Percentiles rank a stretch among this genome's conserved stretches.
These are phyloP conservation scores for Citrullus colocynthis DNA, from an alignment of 306 rosid genomes.

Conservation along the genomic window DNA sequence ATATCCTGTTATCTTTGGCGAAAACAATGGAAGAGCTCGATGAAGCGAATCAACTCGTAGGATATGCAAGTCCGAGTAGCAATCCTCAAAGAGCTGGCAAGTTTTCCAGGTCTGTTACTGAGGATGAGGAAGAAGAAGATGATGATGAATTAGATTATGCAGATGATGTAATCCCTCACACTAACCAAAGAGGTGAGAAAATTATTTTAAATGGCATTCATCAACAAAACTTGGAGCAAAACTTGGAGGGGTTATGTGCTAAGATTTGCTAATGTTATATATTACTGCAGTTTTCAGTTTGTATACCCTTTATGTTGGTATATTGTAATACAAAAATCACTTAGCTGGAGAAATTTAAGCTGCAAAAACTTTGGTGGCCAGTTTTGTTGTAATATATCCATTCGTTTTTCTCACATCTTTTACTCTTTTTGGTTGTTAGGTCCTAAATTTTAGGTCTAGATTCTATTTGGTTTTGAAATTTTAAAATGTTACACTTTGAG, in stretches of 20 bases:
- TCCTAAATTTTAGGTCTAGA: neutral
- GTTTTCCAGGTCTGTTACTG: constrained; percentile 11
- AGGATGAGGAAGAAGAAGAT: constrained; percentile 20
- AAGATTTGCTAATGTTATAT: neutral
- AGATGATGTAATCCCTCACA: constrained; percentile 6
- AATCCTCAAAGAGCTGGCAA: constrained; percentile 16
- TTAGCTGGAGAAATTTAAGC: neutral
- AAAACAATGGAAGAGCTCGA: constrained; percentile 43
- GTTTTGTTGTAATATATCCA: neutral
- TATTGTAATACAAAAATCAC: neutral
- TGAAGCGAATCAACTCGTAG: constrained; percentile 45
- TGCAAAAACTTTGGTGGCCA: neutral
- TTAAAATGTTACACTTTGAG: too few relatives aligned
- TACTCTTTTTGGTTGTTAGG: neutral
- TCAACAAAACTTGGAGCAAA: constrained; percentile 19
- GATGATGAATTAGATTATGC: constrained; percentile 23
- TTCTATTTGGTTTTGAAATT: too few relatives aligned
- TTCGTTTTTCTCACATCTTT: neutral
- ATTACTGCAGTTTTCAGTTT: neutral
- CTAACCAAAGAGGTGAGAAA: neutral
- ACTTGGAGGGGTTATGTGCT: constrained; percentile 8
- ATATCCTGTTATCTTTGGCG: constrained; percentile 64
- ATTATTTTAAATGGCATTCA: constrained; percentile 10
- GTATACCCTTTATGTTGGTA: neutral
- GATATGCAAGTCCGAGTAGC: constrained; percentile 19